phyloP scores from a whole-genome alignment of 331 rosid species.

The Phaseolus coccineus region DNA sequence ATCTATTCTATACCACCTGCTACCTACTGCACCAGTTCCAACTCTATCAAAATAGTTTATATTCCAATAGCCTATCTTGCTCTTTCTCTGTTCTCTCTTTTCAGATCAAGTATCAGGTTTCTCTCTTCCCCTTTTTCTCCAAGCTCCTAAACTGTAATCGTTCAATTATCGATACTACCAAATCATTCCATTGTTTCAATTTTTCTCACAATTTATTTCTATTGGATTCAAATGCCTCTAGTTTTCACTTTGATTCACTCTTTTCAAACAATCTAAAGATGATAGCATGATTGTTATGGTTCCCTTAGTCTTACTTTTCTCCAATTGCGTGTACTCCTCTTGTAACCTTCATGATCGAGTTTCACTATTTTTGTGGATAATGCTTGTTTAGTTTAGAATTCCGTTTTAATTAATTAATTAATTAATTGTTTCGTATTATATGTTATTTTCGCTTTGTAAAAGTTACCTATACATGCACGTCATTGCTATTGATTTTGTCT shows the following conservation, averaged over 20 bases:
- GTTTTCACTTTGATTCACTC: background rate
- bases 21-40: slow-evolving; percentile 9
- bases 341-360: slow-evolving; percentile 5
- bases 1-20: background rate
- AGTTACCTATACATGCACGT: background rate
- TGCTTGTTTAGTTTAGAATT: slow-evolving; percentile 5
- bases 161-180: slow-evolving; percentile 13
- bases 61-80: background rate
- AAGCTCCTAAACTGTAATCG: background rate
- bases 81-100: slow-evolving; percentile 24
- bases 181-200: background rate
- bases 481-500: background rate
- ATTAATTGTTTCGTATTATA: background rate
- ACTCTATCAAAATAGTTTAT: slow-evolving; percentile 10
- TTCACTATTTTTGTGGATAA: background rate
- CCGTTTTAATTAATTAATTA: background rate
- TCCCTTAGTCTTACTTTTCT: slow-evolving; percentile 25
- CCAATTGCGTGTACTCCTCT: background rate
- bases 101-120: slow-evolving; percentile 49
- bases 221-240: slow-evolving; percentile 17
- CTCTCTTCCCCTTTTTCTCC: background rate
- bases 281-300: background rate
- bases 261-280: background rate
- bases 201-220: background rate
- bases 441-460: background rate